Evolutionary conservation across 441 rosid species (phyloP).

Genomic region (Corymbia calophylla): DNA sequence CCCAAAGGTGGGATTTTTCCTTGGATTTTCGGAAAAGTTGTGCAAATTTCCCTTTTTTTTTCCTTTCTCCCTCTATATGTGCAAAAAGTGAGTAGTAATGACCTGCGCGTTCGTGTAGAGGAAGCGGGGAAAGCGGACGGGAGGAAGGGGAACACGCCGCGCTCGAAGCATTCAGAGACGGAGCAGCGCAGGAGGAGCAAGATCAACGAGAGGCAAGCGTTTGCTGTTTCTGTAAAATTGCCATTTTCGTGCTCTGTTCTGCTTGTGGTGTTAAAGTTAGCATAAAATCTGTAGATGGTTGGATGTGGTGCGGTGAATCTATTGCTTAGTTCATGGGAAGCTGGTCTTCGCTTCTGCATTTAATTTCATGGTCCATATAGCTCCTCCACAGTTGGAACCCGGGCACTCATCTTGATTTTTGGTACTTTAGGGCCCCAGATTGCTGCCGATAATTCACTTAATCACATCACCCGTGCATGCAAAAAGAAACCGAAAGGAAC

Average conservation of each 20-base stretch:
- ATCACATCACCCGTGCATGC: not conserved
- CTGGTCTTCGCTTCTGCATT: not conserved
- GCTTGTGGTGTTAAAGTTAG: not conserved
- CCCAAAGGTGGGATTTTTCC: slow-evolving; percentile 18
- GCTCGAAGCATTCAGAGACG: slow-evolving; percentile 59
- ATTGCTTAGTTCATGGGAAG: not conserved
- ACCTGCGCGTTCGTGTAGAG: slow-evolving; percentile 7
- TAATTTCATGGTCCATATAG: not conserved
- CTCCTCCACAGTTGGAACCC: not conserved
- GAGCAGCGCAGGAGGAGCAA: slow-evolving; percentile 68
- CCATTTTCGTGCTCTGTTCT: not conserved
- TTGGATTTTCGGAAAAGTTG: not conserved
- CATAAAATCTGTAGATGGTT: not conserved
- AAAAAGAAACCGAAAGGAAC: not conserved
- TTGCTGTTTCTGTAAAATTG: not conserved
- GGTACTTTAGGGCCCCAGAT: not conserved
- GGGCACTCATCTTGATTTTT: not conserved
- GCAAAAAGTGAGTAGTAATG: not conserved
- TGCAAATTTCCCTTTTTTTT: not conserved
- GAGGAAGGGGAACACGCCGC: slow-evolving; percentile 24
- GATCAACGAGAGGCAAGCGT: slow-evolving; percentile 49
- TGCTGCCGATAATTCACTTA: not conserved
- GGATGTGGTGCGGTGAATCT: not conserved
- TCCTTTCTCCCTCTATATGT: too few species aligned
- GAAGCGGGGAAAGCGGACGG: slow-evolving; percentile 28